Evolutionary conservation across 83 land plant species (phyloP).

Genomic region (Picea abies): DNA sequence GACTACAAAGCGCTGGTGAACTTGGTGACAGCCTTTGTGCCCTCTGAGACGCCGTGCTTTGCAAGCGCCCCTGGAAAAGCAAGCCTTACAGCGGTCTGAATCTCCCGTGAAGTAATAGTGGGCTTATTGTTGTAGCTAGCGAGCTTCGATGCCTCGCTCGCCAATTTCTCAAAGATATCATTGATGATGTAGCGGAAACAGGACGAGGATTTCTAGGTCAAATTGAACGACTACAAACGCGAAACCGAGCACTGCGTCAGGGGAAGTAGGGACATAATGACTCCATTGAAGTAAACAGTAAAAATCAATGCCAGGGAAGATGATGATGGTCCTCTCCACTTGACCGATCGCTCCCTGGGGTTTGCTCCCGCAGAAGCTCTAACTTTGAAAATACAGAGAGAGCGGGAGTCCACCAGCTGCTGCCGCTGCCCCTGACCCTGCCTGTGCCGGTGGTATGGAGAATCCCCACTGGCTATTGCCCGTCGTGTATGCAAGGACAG

Average conservation of each 20-base stretch:
- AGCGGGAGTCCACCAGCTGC: slow-evolving; percentile 7
- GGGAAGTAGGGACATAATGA: background rate
- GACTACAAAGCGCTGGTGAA: too few species aligned
- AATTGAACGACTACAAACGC: background rate
- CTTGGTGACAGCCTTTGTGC: too few species aligned
- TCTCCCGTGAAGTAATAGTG: too few species aligned
- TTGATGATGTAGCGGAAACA: background rate
- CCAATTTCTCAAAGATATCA: too few species aligned
- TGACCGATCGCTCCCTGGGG: background rate
- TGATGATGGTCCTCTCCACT: background rate
- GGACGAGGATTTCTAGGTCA: background rate
- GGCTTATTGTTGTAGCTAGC: too few species aligned
- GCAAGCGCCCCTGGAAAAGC: too few species aligned
- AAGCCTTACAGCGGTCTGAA: too few species aligned
- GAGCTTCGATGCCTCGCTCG: too few species aligned
- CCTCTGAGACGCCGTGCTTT: too few species aligned
- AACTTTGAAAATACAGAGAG: background rate
- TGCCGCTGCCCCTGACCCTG: too few species aligned
- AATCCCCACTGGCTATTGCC: background rate
- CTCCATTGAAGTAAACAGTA: background rate
- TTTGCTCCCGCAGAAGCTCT: background rate
- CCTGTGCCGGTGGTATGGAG: background rate
- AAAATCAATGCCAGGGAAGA: background rate
- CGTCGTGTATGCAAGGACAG: too few species aligned
- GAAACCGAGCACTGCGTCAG: background rate